A percentile compares a stretch with the other conserved stretches of the same genome.
phyloP scores from a whole-genome alignment of 345 rosid species.

The Eucalyptus coolabah region DNA sequence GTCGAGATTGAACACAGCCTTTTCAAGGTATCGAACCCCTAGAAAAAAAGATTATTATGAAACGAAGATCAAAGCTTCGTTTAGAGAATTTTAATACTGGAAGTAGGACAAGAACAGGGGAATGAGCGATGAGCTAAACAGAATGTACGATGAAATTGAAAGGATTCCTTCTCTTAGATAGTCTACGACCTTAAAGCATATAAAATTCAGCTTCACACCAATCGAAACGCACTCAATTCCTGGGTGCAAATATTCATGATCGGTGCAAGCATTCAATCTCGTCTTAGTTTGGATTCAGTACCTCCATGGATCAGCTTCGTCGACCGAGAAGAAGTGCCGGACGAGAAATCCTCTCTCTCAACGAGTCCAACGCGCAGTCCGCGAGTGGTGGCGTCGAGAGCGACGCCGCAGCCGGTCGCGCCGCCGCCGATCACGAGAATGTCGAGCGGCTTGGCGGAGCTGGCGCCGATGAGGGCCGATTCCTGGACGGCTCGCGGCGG shows the following conservation, averaged over 20 bases:
- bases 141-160: neutral
- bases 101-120: neutral
- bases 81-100: neutral
- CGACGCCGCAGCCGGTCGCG: conserved; percentile 96
- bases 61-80: neutral
- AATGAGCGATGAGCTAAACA: neutral
- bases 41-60: neutral
- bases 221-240: neutral
- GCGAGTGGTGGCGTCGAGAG: conserved; percentile 85
- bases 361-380: conserved; percentile 91
- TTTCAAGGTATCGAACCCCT: conserved; percentile 98
- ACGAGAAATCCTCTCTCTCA: conserved; percentile 93
- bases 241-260: neutral
- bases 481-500: conserved; percentile 66
- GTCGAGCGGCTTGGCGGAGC: conserved; percentile 56
- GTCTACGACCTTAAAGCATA: neutral
- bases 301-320: conserved; percentile 98
- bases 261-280: neutral
- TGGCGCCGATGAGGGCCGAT: conserved; percentile 43
- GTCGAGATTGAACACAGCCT: conserved; percentile 92
- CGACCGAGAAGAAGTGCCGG: conserved; percentile 94
- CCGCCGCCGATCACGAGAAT: conserved; percentile 93
- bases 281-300: neutral
- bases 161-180: neutral
- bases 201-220: neutral